Percentiles rank a stretch among this genome's conserved stretches.
Evolutionary conservation across 2,329 filamentous ascomycete species (phyloP).

Genomic region (Neonectria hederae): DNA sequence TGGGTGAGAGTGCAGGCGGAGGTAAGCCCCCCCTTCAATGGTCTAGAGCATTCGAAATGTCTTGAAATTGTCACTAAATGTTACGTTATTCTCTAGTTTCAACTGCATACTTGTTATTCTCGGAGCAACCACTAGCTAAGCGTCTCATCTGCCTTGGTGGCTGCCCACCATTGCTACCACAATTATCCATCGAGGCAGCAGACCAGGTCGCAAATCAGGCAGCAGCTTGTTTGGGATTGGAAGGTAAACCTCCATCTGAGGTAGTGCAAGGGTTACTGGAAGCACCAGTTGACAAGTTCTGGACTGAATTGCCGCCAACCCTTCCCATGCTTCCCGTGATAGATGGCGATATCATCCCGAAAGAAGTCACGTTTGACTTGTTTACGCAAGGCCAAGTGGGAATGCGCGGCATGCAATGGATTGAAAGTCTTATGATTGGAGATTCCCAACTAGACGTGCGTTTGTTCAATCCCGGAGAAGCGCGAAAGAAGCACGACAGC

Average conservation of each 20-base stretch:
- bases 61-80: not conserved
- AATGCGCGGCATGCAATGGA: not conserved
- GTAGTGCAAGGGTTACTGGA: not conserved
- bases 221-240: not conserved
- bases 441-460: not conserved
- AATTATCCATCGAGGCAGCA: not conserved
- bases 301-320: not conserved
- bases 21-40: not conserved
- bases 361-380: not conserved
- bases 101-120: not conserved
- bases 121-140: slow-evolving; percentile 5
- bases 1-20: slow-evolving; percentile 25
- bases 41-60: not conserved
- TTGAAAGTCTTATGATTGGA: not conserved
- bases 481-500: not conserved
- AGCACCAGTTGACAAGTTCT: not conserved
- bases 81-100: slow-evolving; percentile 9
- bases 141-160: not conserved
- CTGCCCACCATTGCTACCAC: not conserved
- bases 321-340: not conserved
- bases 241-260: not conserved
- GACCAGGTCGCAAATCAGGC: not conserved
- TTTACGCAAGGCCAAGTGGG: not conserved
- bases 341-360: not conserved
- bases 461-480: not conserved